Evolutionary conservation across 2,329 filamentous ascomycete genomes (phyloP).

Genomic region (Alternaria sp.): DNA sequence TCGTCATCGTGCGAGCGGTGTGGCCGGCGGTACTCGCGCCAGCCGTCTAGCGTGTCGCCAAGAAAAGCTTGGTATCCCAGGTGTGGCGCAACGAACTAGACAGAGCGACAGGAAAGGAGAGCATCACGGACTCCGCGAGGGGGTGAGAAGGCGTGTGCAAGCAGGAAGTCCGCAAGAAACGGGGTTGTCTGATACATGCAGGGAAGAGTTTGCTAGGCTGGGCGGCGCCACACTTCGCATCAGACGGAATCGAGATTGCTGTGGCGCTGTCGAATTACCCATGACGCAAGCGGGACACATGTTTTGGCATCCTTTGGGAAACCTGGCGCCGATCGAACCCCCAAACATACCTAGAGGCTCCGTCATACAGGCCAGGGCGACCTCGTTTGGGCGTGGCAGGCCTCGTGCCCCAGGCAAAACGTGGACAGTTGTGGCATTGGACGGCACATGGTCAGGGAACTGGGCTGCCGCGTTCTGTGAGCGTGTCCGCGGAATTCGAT

Average conservation of each 20-base stretch:
- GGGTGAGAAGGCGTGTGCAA: background rate
- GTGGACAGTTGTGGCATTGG: background rate
- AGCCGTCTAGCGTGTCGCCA: conserved; percentile 3
- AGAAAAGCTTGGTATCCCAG: conserved; percentile 1
- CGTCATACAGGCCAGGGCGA: conserved; percentile 10
- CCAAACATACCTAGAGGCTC: conserved; percentile 5
- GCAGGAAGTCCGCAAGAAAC: background rate
- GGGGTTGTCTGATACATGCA: background rate
- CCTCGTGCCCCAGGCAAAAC: background rate
- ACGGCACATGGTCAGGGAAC: background rate
- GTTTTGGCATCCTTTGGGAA: conserved; percentile 9
- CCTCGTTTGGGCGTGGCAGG: conserved; percentile 1
- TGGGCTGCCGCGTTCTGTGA: background rate
- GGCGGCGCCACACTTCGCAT: conserved; percentile 7
- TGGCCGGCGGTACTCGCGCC: conserved; percentile 5
- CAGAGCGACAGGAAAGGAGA: background rate
- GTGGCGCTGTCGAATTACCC: conserved; percentile 12
- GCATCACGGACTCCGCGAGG: background rate
- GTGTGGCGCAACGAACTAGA: conserved; percentile 4
- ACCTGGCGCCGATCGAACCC: conserved; percentile 13
- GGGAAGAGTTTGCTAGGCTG: background rate
- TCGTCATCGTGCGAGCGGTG: conserved; percentile 16
- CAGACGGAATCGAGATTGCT: conserved; percentile 1
- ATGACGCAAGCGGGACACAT: conserved; percentile 21
- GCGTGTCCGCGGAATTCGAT: conserved; percentile 2